Evolutionary conservation across 495 filamentous ascomycete genomes (phyloP), one percentile per base, ranked within the genome.

Genomic region (Penicillium longicatenatum): DNA sequence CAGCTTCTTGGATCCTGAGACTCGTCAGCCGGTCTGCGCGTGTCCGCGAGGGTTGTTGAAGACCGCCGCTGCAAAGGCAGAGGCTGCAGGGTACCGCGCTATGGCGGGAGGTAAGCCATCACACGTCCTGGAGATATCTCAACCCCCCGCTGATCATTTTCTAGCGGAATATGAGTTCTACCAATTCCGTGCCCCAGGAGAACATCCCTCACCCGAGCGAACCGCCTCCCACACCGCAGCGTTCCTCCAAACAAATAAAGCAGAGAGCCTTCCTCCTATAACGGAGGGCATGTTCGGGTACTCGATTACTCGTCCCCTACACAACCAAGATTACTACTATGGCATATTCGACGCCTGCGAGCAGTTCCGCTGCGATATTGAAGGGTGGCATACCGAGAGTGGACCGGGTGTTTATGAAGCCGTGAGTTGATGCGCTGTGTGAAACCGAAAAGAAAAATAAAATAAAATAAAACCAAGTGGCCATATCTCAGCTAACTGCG

Each of bases 241-340:
- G 3, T 96, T 87, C 67, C 82, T 97, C 2, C 80, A 82, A 58
- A 72, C 88, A 22, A 92, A 96, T 63, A 79, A 89, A 0, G 84
- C 87, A 29, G 79, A 88, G 31, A 65, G 83, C 1, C 81, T 97
- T 7, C 91, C 92, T 1, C 70, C 85, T 30, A 66, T 98, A 30
- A 97, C 94, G 19, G 91, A 97, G 70, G 94, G 94, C 56, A 98
- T 98, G 94, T 97, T 97, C 63, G 94, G 93, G 29, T 98, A 98
- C 77, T 94, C 90, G 61, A 75, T 98, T 64, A 96, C 92, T n/a
- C 81, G 93, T 12, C 90, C 94, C 0, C 83, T 92, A 20, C 91
- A 96, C 63, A 97, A 98, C 62, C 86, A 94, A 71, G 92, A 93
- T 19, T 98, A 94, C 67, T 98, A 90, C 64, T 97, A 98, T 64